phyloP scores from a whole-genome alignment of 2,329 filamentous ascomycete species.

The Botrytis paeoniae region DNA sequence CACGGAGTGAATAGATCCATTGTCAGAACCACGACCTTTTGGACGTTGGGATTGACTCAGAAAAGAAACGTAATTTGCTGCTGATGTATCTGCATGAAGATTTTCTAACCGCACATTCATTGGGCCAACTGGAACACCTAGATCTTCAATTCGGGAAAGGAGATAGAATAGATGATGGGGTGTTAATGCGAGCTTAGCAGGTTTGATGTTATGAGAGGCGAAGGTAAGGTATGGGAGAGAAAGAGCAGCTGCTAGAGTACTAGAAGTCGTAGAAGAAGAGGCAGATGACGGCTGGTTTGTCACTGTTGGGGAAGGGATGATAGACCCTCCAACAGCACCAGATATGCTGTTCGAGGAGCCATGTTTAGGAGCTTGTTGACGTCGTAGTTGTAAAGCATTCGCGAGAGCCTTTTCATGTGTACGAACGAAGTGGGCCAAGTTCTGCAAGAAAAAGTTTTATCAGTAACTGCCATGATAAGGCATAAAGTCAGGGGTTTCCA shows the following conservation, averaged over 20 bases:
- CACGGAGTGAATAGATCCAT: conserved; percentile 89
- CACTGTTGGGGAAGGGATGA: conserved; percentile 43
- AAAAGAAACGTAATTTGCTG: conserved; percentile 94
- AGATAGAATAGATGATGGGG: conserved; percentile 97
- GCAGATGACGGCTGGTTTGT: conserved; percentile 60
- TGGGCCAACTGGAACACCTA: conserved; percentile 84
- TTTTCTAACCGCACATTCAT: conserved; percentile 97
- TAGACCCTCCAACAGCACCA: conserved; percentile 49
- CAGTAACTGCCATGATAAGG: conserved; percentile 18
- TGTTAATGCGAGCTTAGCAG: conserved; percentile 86
- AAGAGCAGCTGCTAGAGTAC: conserved; percentile 76
- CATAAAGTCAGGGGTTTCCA: conserved; percentile 4
- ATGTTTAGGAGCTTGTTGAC: conserved; percentile 68
- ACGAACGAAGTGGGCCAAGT: conserved; percentile 92
- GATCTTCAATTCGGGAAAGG: conserved; percentile 89
- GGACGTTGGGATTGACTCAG: conserved; percentile 78
- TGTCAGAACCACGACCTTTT: conserved; percentile 75
- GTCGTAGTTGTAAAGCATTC: conserved; percentile 85
- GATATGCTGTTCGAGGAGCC: conserved; percentile 64
- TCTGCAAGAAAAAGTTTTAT: conserved; percentile 51
- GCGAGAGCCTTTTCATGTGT: conserved; percentile 96
- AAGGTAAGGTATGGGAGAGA: conserved; percentile 84
- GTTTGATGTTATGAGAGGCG: conserved; percentile 79
- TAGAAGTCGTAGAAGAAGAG: conserved; percentile 63
- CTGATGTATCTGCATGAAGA: conserved; percentile 80